These are phyloP conservation scores for Boletus speciosus DNA, from an alignment of 768 basidiomycete species.

Conservation along the genomic window DNA sequence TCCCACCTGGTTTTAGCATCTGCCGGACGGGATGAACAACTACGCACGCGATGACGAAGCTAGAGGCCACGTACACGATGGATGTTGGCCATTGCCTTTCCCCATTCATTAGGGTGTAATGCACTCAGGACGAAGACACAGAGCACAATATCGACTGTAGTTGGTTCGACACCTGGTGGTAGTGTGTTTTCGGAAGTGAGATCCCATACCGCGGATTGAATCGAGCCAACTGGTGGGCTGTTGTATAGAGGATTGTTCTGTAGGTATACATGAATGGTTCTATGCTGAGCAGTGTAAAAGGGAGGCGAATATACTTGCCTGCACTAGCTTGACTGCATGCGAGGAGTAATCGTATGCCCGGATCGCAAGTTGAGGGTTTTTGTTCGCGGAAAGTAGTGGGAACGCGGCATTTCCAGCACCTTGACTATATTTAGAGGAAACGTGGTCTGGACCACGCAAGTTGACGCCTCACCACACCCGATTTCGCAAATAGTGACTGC, in stretches of 20 bases:
- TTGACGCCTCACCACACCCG: slow-evolving; percentile 70
- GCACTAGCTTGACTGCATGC: slow-evolving; percentile 86
- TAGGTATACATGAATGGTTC: neutral
- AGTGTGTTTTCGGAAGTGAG: slow-evolving; percentile 61
- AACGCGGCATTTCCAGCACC: slow-evolving; percentile 96
- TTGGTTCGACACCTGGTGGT: slow-evolving; percentile 60
- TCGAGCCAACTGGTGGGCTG: slow-evolving; percentile 62
- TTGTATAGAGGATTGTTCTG: slow-evolving; percentile 73
- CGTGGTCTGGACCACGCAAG: neutral
- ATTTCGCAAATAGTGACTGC: slow-evolving; percentile 76
- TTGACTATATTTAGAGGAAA: slow-evolving; percentile 28
- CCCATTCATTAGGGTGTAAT: slow-evolving; percentile 92
- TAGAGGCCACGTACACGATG: slow-evolving; percentile 52
- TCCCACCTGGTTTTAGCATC: slow-evolving; percentile 89
- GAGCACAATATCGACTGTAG: slow-evolving; percentile 82
- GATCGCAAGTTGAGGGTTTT: slow-evolving; percentile 71
- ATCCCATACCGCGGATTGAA: slow-evolving; percentile 89
- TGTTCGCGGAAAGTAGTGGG: slow-evolving; percentile 78
- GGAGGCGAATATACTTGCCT: slow-evolving; percentile 44
- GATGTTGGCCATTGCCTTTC: slow-evolving; percentile 73
- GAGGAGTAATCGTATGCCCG: slow-evolving; percentile 89
- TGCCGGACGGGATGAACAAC: slow-evolving; percentile 29
- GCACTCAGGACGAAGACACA: slow-evolving; percentile 94
- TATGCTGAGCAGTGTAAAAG: neutral
- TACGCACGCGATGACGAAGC: neutral